These are phyloP conservation scores for Puccinia triticina DNA, from an alignment of 1,284 basidiomycete genomes.

Conservation along the genomic window DNA sequence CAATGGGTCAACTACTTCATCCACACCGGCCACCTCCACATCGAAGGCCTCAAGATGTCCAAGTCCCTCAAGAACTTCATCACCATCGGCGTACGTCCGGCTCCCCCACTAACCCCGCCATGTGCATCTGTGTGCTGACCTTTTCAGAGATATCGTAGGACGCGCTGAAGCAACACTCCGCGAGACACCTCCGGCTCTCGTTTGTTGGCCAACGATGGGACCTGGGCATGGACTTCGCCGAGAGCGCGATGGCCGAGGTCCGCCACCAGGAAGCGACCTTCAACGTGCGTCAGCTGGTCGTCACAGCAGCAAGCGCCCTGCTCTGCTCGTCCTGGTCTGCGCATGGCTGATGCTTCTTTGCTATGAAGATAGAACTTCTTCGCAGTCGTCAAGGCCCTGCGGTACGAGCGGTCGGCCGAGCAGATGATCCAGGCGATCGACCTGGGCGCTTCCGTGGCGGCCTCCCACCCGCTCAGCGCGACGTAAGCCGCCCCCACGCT, in stretches of 20 bases:
- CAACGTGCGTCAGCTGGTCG: constrained; percentile 68
- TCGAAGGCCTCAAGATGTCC: constrained; percentile 98
- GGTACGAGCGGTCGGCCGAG: constrained; percentile 21
- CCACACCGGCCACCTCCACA: constrained; percentile 97
- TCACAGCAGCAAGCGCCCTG: neutral
- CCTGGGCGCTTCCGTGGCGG: neutral
- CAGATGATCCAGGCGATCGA: constrained; percentile 14
- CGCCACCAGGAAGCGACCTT: constrained; percentile 80
- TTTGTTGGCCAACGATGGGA: constrained; percentile 94
- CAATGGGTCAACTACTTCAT: constrained; percentile 99
- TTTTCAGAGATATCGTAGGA: constrained; percentile 66
- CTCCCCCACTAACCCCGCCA: no score
- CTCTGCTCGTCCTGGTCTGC: neutral
- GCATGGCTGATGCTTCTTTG: constrained; percentile 3
- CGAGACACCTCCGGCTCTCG: constrained; percentile 88
- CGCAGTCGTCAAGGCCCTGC: constrained; percentile 77
- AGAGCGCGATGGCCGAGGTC: constrained; percentile 82
- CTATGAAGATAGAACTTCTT: constrained; percentile 82
- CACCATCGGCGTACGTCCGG: constrained; percentile 81
- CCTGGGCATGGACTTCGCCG: constrained; percentile 90
- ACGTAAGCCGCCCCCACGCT: neutral
- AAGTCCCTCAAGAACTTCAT: constrained; percentile 99
- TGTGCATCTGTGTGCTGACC: neutral
- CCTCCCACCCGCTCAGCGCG: constrained; percentile 4
- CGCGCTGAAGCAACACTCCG: constrained; percentile 80